Conservation (phyloP, 2,329 filamentous ascomycete species). For the Aureobasidium sp. region DNA sequence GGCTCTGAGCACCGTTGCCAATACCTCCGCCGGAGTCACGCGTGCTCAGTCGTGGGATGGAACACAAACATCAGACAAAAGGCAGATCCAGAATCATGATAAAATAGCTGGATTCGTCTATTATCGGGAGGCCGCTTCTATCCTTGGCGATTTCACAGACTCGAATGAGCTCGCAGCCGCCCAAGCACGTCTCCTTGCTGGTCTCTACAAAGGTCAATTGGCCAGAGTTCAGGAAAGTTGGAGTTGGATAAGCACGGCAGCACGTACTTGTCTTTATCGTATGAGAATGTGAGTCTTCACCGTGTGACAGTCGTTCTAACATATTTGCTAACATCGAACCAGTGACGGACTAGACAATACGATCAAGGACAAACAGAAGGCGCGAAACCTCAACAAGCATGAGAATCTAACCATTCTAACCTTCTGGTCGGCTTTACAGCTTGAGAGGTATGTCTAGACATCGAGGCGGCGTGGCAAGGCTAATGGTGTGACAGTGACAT, state of each 20-base stretch:
- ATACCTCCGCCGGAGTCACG: background rate
- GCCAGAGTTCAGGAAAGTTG: slow-evolving; percentile 82
- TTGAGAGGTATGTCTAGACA: slow-evolving; percentile 61
- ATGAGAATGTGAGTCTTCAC: slow-evolving; percentile 12
- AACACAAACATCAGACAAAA: slow-evolving; percentile 15
- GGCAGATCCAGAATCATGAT: slow-evolving; percentile 49
- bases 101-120: slow-evolving; percentile 84
- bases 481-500: slow-evolving; percentile 59
- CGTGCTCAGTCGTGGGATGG: slow-evolving; percentile 27
- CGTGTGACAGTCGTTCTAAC: no score
- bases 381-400: slow-evolving; percentile 19
- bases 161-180: slow-evolving; percentile 76
- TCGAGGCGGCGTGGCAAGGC: background rate
- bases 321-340: background rate
- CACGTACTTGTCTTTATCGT: slow-evolving; percentile 17
- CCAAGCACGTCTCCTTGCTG: slow-evolving; percentile 76
- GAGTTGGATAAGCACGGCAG: slow-evolving; percentile 48
- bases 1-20: slow-evolving; percentile 21
- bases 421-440: slow-evolving; percentile 89
- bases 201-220: slow-evolving; percentile 82
- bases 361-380: slow-evolving; percentile 14
- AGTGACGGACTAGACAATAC: background rate
- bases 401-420: slow-evolving; percentile 50
- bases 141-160: slow-evolving; percentile 73
- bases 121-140: slow-evolving; percentile 78